Evolutionary conservation across 257 asterid genomes (phyloP).

Genomic region (Verbena officinalis): DNA sequence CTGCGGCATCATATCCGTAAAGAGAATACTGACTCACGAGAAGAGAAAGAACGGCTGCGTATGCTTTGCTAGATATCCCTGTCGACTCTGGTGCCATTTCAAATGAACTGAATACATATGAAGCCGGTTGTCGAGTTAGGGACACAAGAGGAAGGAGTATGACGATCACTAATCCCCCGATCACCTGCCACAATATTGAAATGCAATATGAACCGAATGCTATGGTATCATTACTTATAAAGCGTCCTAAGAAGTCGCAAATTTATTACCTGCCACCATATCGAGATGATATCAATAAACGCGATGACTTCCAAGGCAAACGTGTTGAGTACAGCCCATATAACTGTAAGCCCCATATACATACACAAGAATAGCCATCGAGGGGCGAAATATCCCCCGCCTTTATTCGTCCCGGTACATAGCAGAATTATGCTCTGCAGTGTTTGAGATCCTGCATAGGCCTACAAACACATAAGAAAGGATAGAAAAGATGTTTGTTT

Average conservation of each 20-base stretch:
- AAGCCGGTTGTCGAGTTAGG: constrained; percentile 40
- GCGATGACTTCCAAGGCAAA: constrained; percentile 49
- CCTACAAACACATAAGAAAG: constrained; percentile 21
- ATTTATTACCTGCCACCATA: constrained; percentile 62
- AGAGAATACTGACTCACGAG: constrained; percentile 46
- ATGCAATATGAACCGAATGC: not conserved
- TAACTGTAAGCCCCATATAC: constrained; percentile 35
- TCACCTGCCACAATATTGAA: constrained; percentile 34
- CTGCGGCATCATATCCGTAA: constrained; percentile 54
- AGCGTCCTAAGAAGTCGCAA: not conserved
- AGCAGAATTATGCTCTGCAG: constrained; percentile 45
- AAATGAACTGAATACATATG: constrained; percentile 46
- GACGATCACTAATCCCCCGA: constrained; percentile 46
- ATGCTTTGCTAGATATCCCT: constrained; percentile 43
- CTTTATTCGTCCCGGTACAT: constrained; percentile 45
- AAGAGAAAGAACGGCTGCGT: constrained; percentile 42
- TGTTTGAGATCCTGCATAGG: constrained; percentile 49
- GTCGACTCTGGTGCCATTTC: constrained; percentile 39
- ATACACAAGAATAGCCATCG: constrained; percentile 42
- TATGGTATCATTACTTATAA: not conserved
- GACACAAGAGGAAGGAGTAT: constrained; percentile 54
- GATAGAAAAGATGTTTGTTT: not conserved
- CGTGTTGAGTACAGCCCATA: constrained; percentile 55
- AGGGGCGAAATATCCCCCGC: constrained; percentile 52
- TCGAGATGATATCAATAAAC: constrained; percentile 42